Conservation (phyloP, 129 eudicot species). For the Flaveria bidentis region DNA sequence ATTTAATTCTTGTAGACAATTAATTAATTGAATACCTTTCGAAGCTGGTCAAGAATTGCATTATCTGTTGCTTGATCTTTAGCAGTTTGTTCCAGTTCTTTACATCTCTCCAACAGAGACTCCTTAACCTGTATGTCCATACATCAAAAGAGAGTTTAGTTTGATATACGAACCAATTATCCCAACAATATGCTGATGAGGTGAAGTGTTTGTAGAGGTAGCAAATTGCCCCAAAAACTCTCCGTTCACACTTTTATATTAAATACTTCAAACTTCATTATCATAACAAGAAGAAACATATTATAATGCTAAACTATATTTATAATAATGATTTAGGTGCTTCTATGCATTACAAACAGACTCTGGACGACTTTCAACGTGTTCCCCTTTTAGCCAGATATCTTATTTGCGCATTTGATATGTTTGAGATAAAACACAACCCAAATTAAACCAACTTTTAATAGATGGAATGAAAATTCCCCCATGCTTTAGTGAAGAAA, state of each 20-base stretch:
- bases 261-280: neutral
- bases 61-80: conserved; percentile 98
- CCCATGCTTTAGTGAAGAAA: neutral
- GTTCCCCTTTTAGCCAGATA: neutral
- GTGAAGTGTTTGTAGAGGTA: conserved; percentile 3
- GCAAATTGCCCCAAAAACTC: neutral
- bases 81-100: conserved; percentile 88
- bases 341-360: neutral
- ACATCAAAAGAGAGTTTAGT: conserved; percentile 2
- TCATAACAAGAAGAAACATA: neutral
- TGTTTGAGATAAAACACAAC: conserved; percentile 5
- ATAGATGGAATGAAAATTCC: neutral
- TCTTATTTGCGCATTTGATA: neutral
- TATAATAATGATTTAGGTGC: neutral
- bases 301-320: neutral
- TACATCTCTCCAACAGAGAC: conserved; percentile 60
- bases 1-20: neutral
- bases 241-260: neutral
- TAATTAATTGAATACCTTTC: conserved; percentile 48
- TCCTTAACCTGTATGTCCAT: conserved; percentile 64
- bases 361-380: neutral
- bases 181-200: neutral
- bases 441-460: neutral
- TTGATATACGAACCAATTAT: neutral
- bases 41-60: conserved; percentile 81